Percentiles rank a stretch among this genome's conserved stretches.
These are phyloP conservation scores for Suillus cothurnatus DNA, from an alignment of 768 basidiomycete genomes.

Conservation along the genomic window DNA sequence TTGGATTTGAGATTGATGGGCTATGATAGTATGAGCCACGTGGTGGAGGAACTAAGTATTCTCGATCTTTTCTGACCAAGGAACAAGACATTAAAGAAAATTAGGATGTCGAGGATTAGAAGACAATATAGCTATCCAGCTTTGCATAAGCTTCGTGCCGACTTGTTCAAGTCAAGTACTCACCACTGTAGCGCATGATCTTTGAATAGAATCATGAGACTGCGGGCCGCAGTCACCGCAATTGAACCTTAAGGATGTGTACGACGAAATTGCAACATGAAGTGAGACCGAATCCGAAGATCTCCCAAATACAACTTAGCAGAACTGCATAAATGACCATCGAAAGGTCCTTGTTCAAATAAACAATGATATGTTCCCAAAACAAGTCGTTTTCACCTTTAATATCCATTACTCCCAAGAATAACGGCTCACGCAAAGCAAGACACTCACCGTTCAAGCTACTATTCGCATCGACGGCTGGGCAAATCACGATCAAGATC, in stretches of 20 bases:
- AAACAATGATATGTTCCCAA: background rate
- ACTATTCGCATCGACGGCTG: background rate
- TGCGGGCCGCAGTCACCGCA: background rate
- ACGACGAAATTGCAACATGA: background rate
- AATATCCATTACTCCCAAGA: background rate
- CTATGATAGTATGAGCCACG: no score
- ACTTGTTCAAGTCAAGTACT: background rate
- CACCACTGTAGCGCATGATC: background rate
- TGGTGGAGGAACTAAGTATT: background rate
- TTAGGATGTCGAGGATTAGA: background rate
- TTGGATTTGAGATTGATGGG: no score
- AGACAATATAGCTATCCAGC: background rate
- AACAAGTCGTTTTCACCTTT: background rate
- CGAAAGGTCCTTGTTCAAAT: background rate
- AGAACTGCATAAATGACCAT: background rate
- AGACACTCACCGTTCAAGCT: background rate
- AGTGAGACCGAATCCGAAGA: background rate
- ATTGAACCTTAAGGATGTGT: background rate
- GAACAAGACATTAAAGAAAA: background rate
- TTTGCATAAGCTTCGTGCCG: background rate
- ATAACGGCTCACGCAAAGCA: background rate
- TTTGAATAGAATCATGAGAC: background rate
- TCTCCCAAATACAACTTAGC: background rate
- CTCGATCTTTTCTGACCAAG: background rate
- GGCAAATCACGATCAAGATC: background rate